Conservation (phyloP, 164 flowering plant genomes). For the Platanus orientalis region DNA sequence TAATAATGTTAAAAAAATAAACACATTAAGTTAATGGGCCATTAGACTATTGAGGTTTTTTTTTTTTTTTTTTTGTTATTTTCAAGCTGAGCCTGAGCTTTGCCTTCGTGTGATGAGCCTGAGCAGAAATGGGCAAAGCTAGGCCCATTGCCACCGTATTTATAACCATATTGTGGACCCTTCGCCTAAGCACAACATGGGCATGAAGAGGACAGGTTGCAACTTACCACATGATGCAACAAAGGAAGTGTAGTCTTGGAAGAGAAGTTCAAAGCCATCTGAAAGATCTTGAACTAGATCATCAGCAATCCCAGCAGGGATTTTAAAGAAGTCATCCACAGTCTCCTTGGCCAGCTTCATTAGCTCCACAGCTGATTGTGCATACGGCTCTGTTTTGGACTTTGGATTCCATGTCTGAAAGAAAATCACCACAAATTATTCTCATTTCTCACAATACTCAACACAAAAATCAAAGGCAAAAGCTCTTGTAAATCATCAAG, state of each 20-base stretch:
- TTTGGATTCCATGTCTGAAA: slow-evolving; percentile 92
- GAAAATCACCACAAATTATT: not conserved
- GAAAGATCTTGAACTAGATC: slow-evolving; percentile 62
- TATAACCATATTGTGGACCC: no score
- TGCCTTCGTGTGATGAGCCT: no score
- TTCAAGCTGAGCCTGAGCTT: no score
- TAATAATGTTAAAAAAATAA: no score
- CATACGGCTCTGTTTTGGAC: slow-evolving; percentile 86
- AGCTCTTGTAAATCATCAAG: not conserved
- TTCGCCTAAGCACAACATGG: no score
- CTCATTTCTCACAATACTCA: not conserved
- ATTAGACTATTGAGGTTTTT: no score
- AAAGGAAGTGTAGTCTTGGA: slow-evolving; percentile 64
- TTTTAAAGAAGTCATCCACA: slow-evolving; percentile 69
- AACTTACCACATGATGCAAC: slow-evolving; percentile 80
- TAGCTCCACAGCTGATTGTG: slow-evolving; percentile 76
- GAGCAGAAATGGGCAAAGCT: no score
- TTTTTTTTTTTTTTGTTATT: no score
- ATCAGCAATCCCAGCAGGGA: slow-evolving; percentile 56
- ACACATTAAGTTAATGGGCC: no score
- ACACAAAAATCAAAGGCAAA: not conserved
- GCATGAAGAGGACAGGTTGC: not conserved
- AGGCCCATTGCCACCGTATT: no score
- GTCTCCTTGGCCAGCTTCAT: slow-evolving; percentile 53
- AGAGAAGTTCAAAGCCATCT: slow-evolving; percentile 53